phyloP scores from a whole-genome alignment of 2,329 filamentous ascomycete species.

The Zasmidium angulare region DNA sequence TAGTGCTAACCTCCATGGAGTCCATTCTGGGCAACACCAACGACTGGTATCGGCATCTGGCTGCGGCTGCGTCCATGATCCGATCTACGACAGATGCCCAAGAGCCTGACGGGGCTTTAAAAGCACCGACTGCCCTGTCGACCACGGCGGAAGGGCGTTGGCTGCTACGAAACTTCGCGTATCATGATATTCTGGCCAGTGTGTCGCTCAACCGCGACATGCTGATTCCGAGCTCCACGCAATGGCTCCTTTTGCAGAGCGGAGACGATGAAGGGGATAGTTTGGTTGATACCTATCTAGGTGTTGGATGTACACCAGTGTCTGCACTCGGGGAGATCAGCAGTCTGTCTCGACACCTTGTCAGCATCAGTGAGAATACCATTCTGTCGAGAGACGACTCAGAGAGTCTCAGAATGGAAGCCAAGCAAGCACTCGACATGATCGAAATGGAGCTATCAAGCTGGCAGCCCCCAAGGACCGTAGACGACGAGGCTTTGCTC shows the following conservation, averaged over 20 bases:
- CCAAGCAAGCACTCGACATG: no score
- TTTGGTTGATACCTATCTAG: constrained; percentile 7
- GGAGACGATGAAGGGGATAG: neutral
- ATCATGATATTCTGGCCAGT: constrained; percentile 9
- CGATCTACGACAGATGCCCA: constrained; percentile 3
- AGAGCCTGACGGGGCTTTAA: no score
- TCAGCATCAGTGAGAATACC: neutral
- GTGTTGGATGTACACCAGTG: constrained; percentile 2
- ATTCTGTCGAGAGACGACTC: no score
- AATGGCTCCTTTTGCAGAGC: constrained; percentile 2
- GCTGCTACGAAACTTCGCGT: constrained; percentile 12
- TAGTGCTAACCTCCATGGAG: constrained; percentile 8
- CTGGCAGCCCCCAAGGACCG: neutral
- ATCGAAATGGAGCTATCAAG: neutral
- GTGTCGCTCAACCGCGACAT: constrained; percentile 3
- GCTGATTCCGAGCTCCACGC: constrained; percentile 2
- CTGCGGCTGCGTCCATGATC: constrained; percentile 3
- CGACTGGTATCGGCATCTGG: constrained; percentile 4
- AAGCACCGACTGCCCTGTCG: no score
- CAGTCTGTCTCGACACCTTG: neutral
- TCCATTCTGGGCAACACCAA: constrained; percentile 4
- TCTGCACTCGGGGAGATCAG: constrained; percentile 2
- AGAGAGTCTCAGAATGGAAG: no score
- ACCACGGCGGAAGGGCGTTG: constrained; percentile 1
- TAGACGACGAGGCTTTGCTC: neutral